A percentile compares a stretch with the other conserved stretches of the same genome.
Conservation (phyloP, 257 asterid species). For the Plantago major region DNA sequence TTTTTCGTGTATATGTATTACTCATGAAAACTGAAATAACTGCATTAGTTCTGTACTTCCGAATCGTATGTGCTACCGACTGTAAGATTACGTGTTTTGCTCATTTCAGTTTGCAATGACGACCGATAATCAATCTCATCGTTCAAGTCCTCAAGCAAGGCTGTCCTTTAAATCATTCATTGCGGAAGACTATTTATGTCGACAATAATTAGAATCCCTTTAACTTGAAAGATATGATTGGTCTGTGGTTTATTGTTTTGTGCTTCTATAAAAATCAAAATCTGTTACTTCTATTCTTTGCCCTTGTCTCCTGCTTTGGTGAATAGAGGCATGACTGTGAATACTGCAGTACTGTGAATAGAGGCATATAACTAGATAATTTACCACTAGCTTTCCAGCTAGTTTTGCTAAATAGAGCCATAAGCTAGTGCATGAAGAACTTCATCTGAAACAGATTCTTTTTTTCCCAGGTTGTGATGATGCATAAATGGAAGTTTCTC, state of each 20-base stretch:
- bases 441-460: slow-evolving; percentile 20
- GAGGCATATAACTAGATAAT: not conserved
- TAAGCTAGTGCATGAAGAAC: not conserved
- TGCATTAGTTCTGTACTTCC: not conserved
- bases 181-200: slow-evolving; percentile 22
- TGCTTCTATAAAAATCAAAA: not conserved
- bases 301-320: not conserved
- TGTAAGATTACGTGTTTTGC: not conserved
- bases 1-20: not conserved
- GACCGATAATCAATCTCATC: slow-evolving; percentile 42
- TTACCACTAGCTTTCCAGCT: too few species aligned
- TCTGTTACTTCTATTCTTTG: not conserved
- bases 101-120: slow-evolving; percentile 27
- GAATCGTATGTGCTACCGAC: not conserved
- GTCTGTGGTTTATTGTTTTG: slow-evolving; percentile 1
- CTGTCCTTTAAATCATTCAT: slow-evolving; percentile 23
- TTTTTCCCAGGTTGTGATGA: slow-evolving; percentile 44
- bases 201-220: slow-evolving; percentile 2
- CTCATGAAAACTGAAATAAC: not conserved
- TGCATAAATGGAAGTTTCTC: slow-evolving; percentile 34
- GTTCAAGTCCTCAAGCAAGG: slow-evolving; percentile 38
- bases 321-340: too few species aligned
- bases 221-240: slow-evolving; percentile 6
- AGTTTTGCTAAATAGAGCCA: too few species aligned
- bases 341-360: not conserved